Base-by-base conservation (phyloP, 2,329 filamentous ascomycete genomes). In the Penicillium fuscoglaucum region DNA sequence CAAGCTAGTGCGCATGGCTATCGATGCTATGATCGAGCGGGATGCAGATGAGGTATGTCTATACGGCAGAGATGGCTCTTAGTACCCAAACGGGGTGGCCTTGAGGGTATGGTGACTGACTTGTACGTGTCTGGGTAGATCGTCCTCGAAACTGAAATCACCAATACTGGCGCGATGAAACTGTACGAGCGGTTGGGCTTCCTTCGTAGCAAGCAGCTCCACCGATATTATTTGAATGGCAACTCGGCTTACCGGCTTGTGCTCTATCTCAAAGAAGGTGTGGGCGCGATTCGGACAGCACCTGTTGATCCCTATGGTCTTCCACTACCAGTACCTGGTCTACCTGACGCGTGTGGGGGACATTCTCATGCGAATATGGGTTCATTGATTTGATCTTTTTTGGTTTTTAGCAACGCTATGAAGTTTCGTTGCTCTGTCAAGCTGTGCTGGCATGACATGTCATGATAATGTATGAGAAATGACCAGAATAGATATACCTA, bases 181-280 rank as follows among this genome's bases (percentile, higher is more conserved):
- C 80, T 99, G 10, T 99, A 99, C 75, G 93, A 99, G 75, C 83
- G 92, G 0, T 81, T 99, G 8, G 95, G 95, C 0, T 99, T 99
- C 70, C 76, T 98, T 24, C 83, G 93, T 52, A 96, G 91, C 60
- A 99, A 99, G 77, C 90, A 92, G 60, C 78, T 99, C 53, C 93
- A 98, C 75, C 84, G 95, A 44, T 99, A 99, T 72, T 99, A 99
- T 68, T 79, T 99, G 41, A 99, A 98, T 71, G 95, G 95, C 12
- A 99, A 91, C 72, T 96, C 92, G 56, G 95, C 95, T 2, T 99
- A 95, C 74, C 84, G 95, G 43, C 80, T 99, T 52, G 87, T 98
- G 7, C 76, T 99, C 39, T 88, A 93, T 62, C 78, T 97, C 52
- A 93, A 89, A 71, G 80, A 82, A 62, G 82, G 82, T 6, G 79